phyloP scores from a whole-genome alignment of 2,329 filamentous ascomycete genomes.

The Teratosphaeria gauchensis region DNA sequence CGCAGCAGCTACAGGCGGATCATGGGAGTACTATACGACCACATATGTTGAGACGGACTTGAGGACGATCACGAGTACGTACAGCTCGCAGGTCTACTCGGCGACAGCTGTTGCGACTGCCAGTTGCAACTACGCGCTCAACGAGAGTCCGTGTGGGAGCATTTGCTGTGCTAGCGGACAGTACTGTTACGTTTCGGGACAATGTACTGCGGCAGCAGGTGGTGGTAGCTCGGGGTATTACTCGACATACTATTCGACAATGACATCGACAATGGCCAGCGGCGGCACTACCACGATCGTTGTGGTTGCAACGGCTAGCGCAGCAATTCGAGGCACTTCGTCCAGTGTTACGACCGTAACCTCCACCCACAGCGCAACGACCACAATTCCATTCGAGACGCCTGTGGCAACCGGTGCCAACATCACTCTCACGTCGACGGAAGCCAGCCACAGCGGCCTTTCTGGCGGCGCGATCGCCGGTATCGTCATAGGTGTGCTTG shows the following conservation, averaged over 20 bases:
- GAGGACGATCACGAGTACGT: conserved; percentile 43
- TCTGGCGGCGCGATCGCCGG: conserved; percentile 68
- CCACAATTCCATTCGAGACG: conserved; percentile 40
- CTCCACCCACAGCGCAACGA: conserved; percentile 36
- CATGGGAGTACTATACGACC: conserved; percentile 49
- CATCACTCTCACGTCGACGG: conserved; percentile 29
- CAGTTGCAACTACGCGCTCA: conserved; percentile 37
- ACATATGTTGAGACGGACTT: conserved; percentile 47
- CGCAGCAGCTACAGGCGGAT: conserved; percentile 27
- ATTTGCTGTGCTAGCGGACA: conserved; percentile 64
- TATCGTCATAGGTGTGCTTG: conserved; percentile 66
- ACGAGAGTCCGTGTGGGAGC: conserved; percentile 52
- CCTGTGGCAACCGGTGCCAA: conserved; percentile 45
- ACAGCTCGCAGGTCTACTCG: conserved; percentile 35
- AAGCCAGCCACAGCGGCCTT: conserved; percentile 30
- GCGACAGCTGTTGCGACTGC: conserved; percentile 15
- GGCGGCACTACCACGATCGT: conserved; percentile 32
- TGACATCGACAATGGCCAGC: conserved; percentile 30
- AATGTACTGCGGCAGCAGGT: conserved; percentile 48
- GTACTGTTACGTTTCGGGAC: conserved; percentile 51
- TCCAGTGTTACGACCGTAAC: conserved; percentile 47
- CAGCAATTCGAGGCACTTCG: conserved; percentile 40
- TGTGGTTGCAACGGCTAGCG: conserved; percentile 43
- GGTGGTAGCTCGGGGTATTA: conserved; percentile 36
- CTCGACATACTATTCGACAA: conserved; percentile 34